Conservation (phyloP, 306 rosid species). For the Astragalus membranaceus region DNA sequence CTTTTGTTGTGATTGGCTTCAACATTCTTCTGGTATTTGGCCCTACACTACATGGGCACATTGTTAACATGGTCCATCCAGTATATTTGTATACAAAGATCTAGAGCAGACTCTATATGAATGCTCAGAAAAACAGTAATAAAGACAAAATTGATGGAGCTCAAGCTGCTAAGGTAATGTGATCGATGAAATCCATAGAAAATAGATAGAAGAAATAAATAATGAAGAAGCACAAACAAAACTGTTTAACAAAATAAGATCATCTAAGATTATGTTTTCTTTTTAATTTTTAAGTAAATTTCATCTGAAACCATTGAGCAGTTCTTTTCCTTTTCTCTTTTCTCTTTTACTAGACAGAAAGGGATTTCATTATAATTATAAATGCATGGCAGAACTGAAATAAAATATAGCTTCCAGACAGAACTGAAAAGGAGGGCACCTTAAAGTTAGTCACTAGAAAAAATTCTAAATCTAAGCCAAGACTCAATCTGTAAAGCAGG, state of each 20-base stretch:
- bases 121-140: neutral
- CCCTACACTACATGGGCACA: conserved; percentile 55
- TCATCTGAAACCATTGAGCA: conserved; percentile 4
- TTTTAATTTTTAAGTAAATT: neutral
- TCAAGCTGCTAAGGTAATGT: conserved; percentile 8
- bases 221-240: neutral
- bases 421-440: neutral
- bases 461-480: neutral
- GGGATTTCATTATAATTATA: neutral
- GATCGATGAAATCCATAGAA: neutral
- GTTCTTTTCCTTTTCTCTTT: neutral
- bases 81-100: neutral
- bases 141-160: conserved; percentile 3
- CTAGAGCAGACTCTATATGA: conserved; percentile 2
- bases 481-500: neutral
- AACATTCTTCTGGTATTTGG: conserved; percentile 95
- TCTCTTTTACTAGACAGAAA: neutral
- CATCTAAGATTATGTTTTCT: neutral
- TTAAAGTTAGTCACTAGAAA: neutral
- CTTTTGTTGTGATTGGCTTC: conserved; percentile 94
- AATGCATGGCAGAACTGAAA: neutral
- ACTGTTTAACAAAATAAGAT: neutral
- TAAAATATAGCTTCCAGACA: neutral
- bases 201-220: neutral
- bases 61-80: conserved; percentile 13